Conservation (phyloP, 2,329 filamentous ascomycete species). For the Phialemonium atrogriseum region DNA sequence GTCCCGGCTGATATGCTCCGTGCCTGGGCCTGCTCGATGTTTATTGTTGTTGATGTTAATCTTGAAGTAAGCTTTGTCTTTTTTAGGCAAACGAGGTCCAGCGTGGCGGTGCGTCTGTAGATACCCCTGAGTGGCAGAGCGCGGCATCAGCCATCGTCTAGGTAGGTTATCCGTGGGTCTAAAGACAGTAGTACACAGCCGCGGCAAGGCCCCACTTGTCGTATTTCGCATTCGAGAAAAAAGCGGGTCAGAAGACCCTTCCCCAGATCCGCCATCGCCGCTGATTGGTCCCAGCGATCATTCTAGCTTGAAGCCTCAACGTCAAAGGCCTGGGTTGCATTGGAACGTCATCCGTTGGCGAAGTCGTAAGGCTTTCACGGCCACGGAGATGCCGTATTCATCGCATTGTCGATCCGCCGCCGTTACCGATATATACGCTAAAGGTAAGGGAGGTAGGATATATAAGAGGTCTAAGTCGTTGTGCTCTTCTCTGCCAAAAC, state of each 20-base stretch:
- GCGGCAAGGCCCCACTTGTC: slow-evolving; percentile 7
- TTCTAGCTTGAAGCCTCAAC: not conserved
- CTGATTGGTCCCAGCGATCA: not conserved
- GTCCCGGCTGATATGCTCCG: no score
- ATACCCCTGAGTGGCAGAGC: no score
- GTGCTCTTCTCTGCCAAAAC: not conserved
- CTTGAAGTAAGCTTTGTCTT: no score
- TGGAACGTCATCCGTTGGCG: not conserved
- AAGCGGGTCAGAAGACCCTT: slow-evolving; percentile 2
- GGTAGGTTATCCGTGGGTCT: no score
- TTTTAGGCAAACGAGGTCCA: no score
- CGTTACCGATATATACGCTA: no score
- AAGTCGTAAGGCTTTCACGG: not conserved
- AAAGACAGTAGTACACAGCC: no score
- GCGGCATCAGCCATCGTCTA: no score
- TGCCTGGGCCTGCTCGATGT: no score
- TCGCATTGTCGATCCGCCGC: not conserved
- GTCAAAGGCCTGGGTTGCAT: no score
- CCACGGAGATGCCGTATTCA: slow-evolving; percentile 1
- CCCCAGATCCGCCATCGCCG: not conserved
- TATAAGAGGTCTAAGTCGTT: not conserved
- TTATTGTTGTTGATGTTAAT: no score
- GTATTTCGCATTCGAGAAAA: slow-evolving; percentile 12
- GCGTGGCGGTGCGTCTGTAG: no score
- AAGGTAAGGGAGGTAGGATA: not conserved